These are phyloP conservation scores for Oidiodendron maius DNA, from an alignment of 495 filamentous ascomycete genomes.

Conservation along the genomic window DNA sequence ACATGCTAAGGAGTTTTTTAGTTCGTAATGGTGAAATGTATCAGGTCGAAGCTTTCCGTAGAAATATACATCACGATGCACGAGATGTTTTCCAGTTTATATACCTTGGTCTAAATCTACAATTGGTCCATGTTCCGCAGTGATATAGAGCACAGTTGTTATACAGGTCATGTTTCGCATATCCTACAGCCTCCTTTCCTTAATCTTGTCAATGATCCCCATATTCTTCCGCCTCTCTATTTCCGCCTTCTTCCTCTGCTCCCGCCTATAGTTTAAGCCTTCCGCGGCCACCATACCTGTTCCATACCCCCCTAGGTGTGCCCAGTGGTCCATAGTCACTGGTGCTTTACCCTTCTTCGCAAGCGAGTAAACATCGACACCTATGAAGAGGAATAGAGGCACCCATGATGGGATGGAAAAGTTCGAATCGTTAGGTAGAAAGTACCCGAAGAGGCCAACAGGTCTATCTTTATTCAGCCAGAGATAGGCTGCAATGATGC, in stretches of 20 bases:
- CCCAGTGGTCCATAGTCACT: constrained; percentile 53
- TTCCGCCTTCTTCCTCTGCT: constrained; percentile 18
- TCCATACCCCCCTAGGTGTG: constrained; percentile 66
- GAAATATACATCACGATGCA: too few species aligned
- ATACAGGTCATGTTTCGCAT: neutral
- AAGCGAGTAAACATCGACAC: constrained; percentile 40
- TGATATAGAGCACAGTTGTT: neutral
- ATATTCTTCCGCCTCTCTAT: constrained; percentile 17
- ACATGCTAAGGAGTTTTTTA: constrained; percentile 26
- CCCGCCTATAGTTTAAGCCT: constrained; percentile 16
- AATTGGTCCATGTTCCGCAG: too few species aligned
- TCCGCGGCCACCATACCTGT: constrained; percentile 39
- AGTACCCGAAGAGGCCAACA: constrained; percentile 39
- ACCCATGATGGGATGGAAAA: constrained; percentile 43
- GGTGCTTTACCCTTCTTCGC: constrained; percentile 21
- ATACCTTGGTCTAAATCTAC: too few species aligned
- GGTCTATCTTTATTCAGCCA: constrained; percentile 52
- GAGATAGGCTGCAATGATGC: constrained; percentile 62
- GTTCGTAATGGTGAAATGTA: too few species aligned
- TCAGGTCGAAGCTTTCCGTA: too few species aligned
- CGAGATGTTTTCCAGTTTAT: too few species aligned
- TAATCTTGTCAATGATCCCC: constrained; percentile 14
- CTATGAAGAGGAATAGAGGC: constrained; percentile 40
- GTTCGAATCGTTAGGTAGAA: constrained; percentile 42
- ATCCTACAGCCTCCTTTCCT: constrained; percentile 13